Base-by-base conservation (phyloP, 176 grass and related monocot genomes). In the Rhynchospora tenuis region DNA sequence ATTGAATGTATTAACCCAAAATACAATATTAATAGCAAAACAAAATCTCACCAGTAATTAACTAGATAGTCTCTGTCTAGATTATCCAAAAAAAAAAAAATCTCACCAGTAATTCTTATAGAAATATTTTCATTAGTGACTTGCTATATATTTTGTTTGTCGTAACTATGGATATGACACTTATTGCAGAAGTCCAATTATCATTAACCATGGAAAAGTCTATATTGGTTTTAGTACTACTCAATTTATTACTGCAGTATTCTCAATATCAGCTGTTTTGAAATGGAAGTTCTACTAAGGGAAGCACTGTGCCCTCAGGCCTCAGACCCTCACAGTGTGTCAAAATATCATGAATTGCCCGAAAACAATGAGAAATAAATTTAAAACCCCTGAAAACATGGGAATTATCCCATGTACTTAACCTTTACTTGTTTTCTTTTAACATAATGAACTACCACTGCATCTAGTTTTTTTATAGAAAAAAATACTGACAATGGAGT, bases 391-490 rank as follows among this genome's bases (percentile, higher is more conserved):
- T 71, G 3, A 46, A 71, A 71, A 71, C 19, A 54, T 24, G 47
- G 71, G 72, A 71, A 76, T 13, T 51, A 75, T 27, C 71, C 50
- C 47, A 54, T 76, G 72, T 55, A 8, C 50, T 24, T 55, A 75
- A 55, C 47, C 24, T 16, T 28, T 63, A 12, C 14, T 31, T 26
- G 27, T 28, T 57, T 38, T 68, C 57, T 86, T 52, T 29, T 12
- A 57, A 80, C 68, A 66, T 78, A 86, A 7, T 82, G 64, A 51
- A 73, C 81, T 54, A 73, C 12, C 81, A 85, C 9, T 73, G 38
- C 55, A 24, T 64, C 24, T 73, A 84, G 61, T 8, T 84, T 72
- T 22, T 52, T 70, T 15, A 52, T 26, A 58, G 67, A 83, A 9
- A 77, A 6, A 54, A 56, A 77, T 77, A 15, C 45, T 77, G 26